Base-by-base conservation (phyloP, 495 filamentous ascomycete species). In the Hypoxylon lienhwacheense region DNA sequence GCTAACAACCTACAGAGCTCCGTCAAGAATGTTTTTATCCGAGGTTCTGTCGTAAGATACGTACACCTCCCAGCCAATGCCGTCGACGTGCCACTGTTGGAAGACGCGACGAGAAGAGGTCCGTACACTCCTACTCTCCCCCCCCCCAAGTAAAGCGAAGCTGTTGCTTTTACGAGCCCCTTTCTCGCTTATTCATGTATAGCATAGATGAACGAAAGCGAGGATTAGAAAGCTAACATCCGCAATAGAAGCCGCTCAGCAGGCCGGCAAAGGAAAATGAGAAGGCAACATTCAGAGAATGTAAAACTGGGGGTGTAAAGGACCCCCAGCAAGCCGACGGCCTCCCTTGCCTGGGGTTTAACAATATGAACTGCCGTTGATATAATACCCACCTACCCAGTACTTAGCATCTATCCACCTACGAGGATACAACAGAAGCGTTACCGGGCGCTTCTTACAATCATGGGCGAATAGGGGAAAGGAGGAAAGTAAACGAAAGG, bases 1-100 rank as follows among this genome's bases (percentile, higher is more conserved):
- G 53, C 48, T 6, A 35, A 47, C 4, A 4, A 14, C 2, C 36
- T 7, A 3, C 47, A 77, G 73, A 78, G 76, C 58, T 93, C 91
- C n/a, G 90, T 96, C 48, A 96, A 95, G 76, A 97, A 96, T 66
- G 90, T 97, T 69, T 98, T 98, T 68, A 97, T 97, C 65, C 82
- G 93, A 62, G 93, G 93, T 5, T 96, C 90, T 46, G 93, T 97
- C 21, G 93, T 98, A 48, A 82, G 93, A 53, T 98, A 97, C 67
- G 91, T 98, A 49, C 87, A 97, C 67, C 73, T 98, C 47, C 95
- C 93, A 0, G 81, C 84, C n/a, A 81, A 76, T 21, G 87, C 88
- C 32, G 91, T 98, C 17, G 93, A 98, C 68, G 86, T 90, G 8
- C 87, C 86, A 21, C 70, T 99, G 59, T 71, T 99, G 65, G 93